Conservation (phyloP, 192 early-diverging fungal genomes). For the Coemansia biformis region DNA sequence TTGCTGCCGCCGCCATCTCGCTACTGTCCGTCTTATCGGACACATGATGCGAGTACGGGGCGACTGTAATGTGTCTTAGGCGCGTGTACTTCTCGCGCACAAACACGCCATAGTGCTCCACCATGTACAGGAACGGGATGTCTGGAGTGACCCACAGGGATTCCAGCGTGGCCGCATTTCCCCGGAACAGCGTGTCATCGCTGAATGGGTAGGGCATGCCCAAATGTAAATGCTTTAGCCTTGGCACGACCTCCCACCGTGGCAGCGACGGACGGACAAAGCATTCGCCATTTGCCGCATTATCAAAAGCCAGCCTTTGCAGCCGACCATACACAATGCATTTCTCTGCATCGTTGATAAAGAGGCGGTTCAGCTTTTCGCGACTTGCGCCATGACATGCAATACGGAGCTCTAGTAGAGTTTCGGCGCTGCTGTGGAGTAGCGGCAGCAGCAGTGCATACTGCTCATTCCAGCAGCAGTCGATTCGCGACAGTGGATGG, state of each 20-base stretch:
- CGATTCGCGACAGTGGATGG: slow-evolving; percentile 9
- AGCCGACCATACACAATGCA: slow-evolving; percentile 6
- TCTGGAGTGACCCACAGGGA: slow-evolving; percentile 4
- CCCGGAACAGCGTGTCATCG: slow-evolving; percentile 18
- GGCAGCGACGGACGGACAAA: too few relatives aligned
- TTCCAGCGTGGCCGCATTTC: slow-evolving; percentile 6
- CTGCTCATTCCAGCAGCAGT: slow-evolving; percentile 9
- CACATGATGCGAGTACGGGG: background rate
- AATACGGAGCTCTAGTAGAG: background rate
- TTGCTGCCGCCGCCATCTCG: too few relatives aligned
- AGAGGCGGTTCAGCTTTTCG: slow-evolving; percentile 1
- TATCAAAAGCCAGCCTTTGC: slow-evolving; percentile 3
- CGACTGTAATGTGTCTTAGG: slow-evolving; percentile 2
- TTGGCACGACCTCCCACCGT: too few relatives aligned
- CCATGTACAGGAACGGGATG: slow-evolving; percentile 1
- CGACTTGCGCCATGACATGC: slow-evolving; percentile 4
- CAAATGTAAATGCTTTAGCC: slow-evolving; percentile 6
- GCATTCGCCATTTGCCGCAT: background rate
- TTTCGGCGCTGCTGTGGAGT: slow-evolving; percentile 12
- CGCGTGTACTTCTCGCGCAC: background rate
- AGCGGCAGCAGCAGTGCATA: slow-evolving; percentile 5
- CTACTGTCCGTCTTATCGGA: too few relatives aligned
- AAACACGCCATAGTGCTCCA: slow-evolving; percentile 4
- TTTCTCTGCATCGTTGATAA: slow-evolving; percentile 1
- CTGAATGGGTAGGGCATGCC: slow-evolving; percentile 8